phyloP scores from a whole-genome alignment of 2,329 filamentous ascomycete genomes.

The Mariannaea sp. region DNA sequence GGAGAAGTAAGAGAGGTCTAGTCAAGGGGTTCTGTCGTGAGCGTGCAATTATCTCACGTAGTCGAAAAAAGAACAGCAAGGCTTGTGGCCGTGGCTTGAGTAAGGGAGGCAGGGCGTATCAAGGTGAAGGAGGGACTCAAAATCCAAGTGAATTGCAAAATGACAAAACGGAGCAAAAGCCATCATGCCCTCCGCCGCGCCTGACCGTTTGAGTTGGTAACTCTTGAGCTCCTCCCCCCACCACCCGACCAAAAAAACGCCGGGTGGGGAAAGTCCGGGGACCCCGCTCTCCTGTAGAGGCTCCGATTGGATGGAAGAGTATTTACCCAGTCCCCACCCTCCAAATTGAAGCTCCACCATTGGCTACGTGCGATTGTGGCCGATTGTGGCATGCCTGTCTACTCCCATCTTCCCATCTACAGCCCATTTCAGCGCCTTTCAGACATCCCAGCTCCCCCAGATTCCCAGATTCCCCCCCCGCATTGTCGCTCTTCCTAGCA shows the following conservation, averaged over 20 bases:
- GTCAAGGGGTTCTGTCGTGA: neutral
- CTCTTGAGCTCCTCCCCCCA: slow-evolving; percentile 20
- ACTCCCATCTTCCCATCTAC: slow-evolving; percentile 20
- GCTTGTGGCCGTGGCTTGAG: slow-evolving; percentile 8
- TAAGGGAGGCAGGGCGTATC: slow-evolving; percentile 1
- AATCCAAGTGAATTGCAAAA: slow-evolving; percentile 3
- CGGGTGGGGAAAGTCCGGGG: slow-evolving; percentile 14
- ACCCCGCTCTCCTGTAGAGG: slow-evolving; percentile 10
- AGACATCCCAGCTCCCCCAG: slow-evolving; percentile 32
- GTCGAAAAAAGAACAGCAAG: neutral
- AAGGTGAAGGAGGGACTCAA: slow-evolving; percentile 2
- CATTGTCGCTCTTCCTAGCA: slow-evolving; percentile 26
- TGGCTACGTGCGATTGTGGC: slow-evolving; percentile 5
- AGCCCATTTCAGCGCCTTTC: slow-evolving; percentile 20
- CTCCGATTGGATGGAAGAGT: slow-evolving; percentile 32
- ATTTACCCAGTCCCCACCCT: slow-evolving; percentile 31
- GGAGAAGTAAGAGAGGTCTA: slow-evolving; percentile 6
- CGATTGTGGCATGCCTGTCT: neutral
- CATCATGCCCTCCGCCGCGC: slow-evolving; percentile 7
- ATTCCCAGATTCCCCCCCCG: slow-evolving; percentile 36
- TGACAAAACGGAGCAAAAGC: neutral
- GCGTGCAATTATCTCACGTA: slow-evolving; percentile 5
- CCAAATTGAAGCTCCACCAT: slow-evolving; percentile 25
- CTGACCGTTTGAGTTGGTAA: slow-evolving; percentile 9
- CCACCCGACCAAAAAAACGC: slow-evolving; percentile 17